Evolutionary conservation across 345 rosid genomes (phyloP), one percentile per base, ranked within the genome.

Genomic region (Eutrema japonicum): DNA sequence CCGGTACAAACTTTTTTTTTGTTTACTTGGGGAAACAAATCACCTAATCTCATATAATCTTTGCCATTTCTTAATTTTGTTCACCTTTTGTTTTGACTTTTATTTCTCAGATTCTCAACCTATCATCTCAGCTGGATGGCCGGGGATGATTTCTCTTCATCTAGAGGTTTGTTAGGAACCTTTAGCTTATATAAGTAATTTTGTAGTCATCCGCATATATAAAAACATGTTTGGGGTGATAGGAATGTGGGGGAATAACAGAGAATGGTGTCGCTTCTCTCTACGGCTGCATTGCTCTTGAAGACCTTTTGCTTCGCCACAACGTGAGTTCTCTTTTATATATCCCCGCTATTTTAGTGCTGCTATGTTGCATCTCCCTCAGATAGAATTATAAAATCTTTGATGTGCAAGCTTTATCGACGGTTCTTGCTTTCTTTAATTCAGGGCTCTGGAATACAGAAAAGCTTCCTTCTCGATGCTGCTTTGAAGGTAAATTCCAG

Each of bases 181-280:
- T 70, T 47, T n/a, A 35, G 41, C 42, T 64, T 64, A 54, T 64
- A 54, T 46, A 13, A 18, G 3, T 33, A 8, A 53, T 36, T 7
- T 62, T 52, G 27, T 60, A 62, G n/a, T 53, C 8, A 42, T 59
- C 56, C 9, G 7, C n/a, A 37, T 22, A 22, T 22, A 22, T 22
- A 22, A 22, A 22, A 2, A 22, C 26, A 22, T 22, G 26, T 22
- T 22, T 22, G 26, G 26, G 61, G 29, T 57, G 18, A 58, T 36
- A 92, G 91, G 96, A 88, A 40, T 89, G 94, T 64, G 92, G 97
- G 72, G 78, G 69, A 71, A 78, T 84, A 53, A 92, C 94, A 3
- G 80, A 66, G 60, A 62, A 77, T 50, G 96, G 89, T 16, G 73
- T 85, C 49, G 57, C 82, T 73, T 85, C 87, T 80, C 85, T 92